A percentile compares a stretch with the other conserved stretches of the same genome.
phyloP scores from a whole-genome alignment of 352 stramenopile genomes.

The Plasmopara muralis region DNA sequence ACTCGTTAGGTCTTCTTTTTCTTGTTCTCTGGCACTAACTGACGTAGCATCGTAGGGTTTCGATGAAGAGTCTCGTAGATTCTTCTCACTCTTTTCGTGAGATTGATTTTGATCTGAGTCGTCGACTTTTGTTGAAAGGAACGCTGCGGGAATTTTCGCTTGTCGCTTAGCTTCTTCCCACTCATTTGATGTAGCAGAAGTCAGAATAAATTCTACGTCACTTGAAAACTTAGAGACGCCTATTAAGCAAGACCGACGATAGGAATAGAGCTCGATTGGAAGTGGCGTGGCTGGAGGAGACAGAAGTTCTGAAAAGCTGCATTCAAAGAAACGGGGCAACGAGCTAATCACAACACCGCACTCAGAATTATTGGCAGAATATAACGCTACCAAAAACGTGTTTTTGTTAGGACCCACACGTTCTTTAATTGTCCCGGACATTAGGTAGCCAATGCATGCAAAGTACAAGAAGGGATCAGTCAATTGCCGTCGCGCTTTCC shows the following conservation, averaged over 20 bases:
- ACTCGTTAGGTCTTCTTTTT: constrained; percentile 12
- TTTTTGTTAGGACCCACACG: constrained; percentile 39
- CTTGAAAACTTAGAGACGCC: constrained; percentile 46
- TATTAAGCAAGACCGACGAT: constrained; percentile 41
- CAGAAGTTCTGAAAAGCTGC: constrained; percentile 30
- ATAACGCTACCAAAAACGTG: constrained; percentile 67
- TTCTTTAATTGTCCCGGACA: constrained; percentile 51
- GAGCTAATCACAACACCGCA: constrained; percentile 18
- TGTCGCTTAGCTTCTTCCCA: constrained; percentile 36
- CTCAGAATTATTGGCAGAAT: constrained; percentile 21
- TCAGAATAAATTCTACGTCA: constrained; percentile 44
- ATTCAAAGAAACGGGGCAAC: constrained; percentile 72
- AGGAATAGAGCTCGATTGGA: constrained; percentile 35
- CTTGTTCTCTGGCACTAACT: constrained; percentile 6
- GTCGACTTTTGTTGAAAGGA: constrained; percentile 3
- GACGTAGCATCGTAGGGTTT: neutral
- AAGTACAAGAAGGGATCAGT: constrained; percentile 54
- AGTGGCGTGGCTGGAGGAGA: constrained; percentile 12
- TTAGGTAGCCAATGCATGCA: constrained; percentile 47
- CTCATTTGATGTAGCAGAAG: constrained; percentile 22
- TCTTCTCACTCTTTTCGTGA: constrained; percentile 5
- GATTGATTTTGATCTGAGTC: constrained; percentile 1
- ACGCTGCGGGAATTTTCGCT: constrained; percentile 25
- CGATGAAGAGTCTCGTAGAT: neutral
- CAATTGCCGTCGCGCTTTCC: constrained; percentile 26